These are phyloP conservation scores for Botryobasidium botryosum DNA, from an alignment of 768 basidiomycete species.

Conservation along the genomic window DNA sequence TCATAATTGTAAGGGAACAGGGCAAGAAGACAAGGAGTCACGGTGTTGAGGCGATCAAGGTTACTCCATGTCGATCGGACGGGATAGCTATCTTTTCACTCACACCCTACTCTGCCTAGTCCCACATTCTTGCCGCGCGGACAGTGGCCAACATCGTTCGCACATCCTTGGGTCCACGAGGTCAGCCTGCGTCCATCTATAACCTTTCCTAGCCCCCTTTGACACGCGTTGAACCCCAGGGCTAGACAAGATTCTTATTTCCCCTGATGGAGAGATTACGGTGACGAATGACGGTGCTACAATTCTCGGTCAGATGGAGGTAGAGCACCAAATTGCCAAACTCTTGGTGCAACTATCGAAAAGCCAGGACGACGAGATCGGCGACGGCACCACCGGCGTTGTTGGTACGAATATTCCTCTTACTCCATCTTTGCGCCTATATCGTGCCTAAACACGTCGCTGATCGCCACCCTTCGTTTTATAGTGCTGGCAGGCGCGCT, in stretches of 20 bases:
- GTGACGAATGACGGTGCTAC: constrained; percentile 99
- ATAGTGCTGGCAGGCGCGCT: constrained; percentile 94
- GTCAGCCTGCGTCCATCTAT: constrained; percentile 23
- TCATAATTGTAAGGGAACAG: constrained; percentile 93
- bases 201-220: background rate
- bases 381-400: constrained; percentile 97
- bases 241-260: constrained; percentile 87
- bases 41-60: constrained; percentile 92
- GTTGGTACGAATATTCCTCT: constrained; percentile 55
- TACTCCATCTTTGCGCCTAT: constrained; percentile 6
- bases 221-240: constrained; percentile 29
- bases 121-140: constrained; percentile 89
- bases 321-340: constrained; percentile 98
- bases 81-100: background rate
- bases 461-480: background rate
- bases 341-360: constrained; percentile 91
- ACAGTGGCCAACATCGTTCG: constrained; percentile 90
- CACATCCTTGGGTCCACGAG: constrained; percentile 89
- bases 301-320: constrained; percentile 96
- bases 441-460: background rate
- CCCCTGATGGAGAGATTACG: constrained; percentile 95
- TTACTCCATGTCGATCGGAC: constrained; percentile 18
- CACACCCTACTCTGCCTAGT: constrained; percentile 26
- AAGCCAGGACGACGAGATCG: constrained; percentile 99
- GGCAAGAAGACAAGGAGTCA: constrained; percentile 81